Base-by-base conservation (phyloP, 2,329 filamentous ascomycete genomes). In the Alternaria ventricosa region DNA sequence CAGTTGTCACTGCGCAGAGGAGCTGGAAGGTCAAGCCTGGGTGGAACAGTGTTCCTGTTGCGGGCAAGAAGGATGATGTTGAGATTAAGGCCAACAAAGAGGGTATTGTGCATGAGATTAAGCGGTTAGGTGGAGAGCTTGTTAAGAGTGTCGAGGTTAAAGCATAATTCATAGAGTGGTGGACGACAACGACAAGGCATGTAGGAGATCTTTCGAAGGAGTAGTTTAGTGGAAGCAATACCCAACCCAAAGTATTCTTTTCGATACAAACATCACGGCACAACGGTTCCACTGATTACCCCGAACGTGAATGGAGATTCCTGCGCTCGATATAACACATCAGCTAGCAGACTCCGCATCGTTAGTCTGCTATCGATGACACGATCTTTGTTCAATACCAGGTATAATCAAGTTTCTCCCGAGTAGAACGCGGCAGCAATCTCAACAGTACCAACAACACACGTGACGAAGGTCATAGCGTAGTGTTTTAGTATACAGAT, bases 51-150 rank as follows among this genome's bases (percentile, higher is more conserved):
- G 81, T 87, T 79, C 87, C 90, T 64, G 74, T 83, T 1, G 36
- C 28, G 12, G 62, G 60, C n/a, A 65, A 64, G 45, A 72, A 68
- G 41, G 63, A 60, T 11, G 63, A 28, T 57, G 81, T 80, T 5
- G 73, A 85, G 22, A 87, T 91, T 23, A 85, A 87, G 67, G 80
- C 94, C 6, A 93, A 96, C 71, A 87, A 87, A 69, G 83, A 84
- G 45, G 90, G 86, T 0, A 88, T 96, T 6, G 73, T 94, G 55
- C 83, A 88, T 30, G 93, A 96, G 81, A 92, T 96, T 77, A 88
- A 88, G 45, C 87, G 86, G 65, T 68, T 89, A 59, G 87, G 87
- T 53, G 83, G 83, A 5, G 83, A 84, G 61, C 75, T 97, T 78
- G 84, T 97, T 3, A 70, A 62, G 47, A 69, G 60, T 5, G 65